Conservation (phyloP, 2,329 filamentous ascomycete species). For the Talaromyces marneffei region DNA sequence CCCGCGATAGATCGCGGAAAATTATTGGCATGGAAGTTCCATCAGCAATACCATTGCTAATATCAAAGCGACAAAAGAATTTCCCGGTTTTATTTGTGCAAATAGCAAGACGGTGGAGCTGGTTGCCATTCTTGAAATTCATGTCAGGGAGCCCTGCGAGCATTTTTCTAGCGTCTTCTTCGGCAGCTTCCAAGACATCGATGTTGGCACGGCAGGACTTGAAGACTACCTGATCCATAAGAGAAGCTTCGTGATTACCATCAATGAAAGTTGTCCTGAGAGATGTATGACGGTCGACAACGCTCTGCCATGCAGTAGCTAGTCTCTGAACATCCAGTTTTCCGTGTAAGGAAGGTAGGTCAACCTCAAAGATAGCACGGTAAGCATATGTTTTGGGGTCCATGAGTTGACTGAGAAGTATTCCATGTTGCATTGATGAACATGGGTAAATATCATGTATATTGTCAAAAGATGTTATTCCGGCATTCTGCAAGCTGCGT, state of each 20-base stretch:
- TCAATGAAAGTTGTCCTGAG: conserved; percentile 18
- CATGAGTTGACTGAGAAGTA: conserved; percentile 21
- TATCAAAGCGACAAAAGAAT: conserved; percentile 38
- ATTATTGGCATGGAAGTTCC: conserved; percentile 41
- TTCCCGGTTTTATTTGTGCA: conserved; percentile 27
- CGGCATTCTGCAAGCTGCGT: conserved; percentile 5
- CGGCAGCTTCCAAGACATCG: background rate
- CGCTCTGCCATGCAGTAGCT: conserved; percentile 17
- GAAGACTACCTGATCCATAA: conserved; percentile 16
- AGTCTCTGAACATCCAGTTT: conserved; percentile 13
- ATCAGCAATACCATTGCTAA: conserved; percentile 44
- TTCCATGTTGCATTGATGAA: conserved; percentile 23
- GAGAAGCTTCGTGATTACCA: conserved; percentile 10
- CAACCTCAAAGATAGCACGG: conserved; percentile 16
- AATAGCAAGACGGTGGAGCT: conserved; percentile 36
- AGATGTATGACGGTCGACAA: conserved; percentile 16
- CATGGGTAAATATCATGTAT: conserved; percentile 22
- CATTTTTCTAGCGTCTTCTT: background rate
- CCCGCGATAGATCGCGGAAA: conserved; percentile 35
- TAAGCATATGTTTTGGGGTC: conserved; percentile 19
- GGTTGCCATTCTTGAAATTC: conserved; percentile 17
- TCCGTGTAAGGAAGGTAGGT: conserved; percentile 5
- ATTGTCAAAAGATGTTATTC: conserved; percentile 15
- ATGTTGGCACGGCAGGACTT: background rate
- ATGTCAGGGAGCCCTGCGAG: conserved; percentile 4